Base-by-base conservation (phyloP, 192 early-diverging fungal genomes). In the Rhizophlyctis rosea region DNA sequence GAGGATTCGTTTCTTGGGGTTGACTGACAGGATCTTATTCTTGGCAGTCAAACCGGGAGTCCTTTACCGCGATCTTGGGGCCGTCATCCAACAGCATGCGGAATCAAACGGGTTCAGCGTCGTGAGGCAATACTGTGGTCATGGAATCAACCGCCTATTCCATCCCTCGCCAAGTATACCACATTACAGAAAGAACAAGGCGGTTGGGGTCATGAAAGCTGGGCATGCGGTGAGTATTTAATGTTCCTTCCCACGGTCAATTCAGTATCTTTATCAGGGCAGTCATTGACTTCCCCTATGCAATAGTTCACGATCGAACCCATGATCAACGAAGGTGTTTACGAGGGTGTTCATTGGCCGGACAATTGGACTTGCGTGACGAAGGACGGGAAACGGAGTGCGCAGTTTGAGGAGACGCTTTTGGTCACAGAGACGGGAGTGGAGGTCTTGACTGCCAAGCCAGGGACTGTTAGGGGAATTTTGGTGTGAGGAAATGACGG, bases 351-450 rank as follows among this genome's bases (percentile, higher is more conserved):
- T 54, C 75, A 76, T 33, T 86, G 81, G 80, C 68, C 69, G 9
- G 80, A 84, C 59, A 56, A 67, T 2, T 98, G 94, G 95, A 99
- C 93, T 24, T 86, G 83, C 0, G 89, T 88, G 1, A 99, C 96
- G 4, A 64, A 62, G 50, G 96, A 99, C 64, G 96, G 96, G 36
- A 95, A 93, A 76, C 83, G 94, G 27, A 91, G 88, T 24, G 97
- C 95, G 2, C 95, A 96, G 82, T 99, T 99, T 76, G 95, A 99
- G 70, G 89, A 99, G 67, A 93, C 91, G 30, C 74, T 98, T 56
- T 71, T 98, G 31, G 91, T 98, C 14, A 97, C 95, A 3, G 88
- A 96, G 74, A 87, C 78, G 34, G 94, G 95, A 39, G 86, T 90
- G 21, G 95, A 98, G 69, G 78, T 98, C 57, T 80, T 97, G 47